Percentiles rank a stretch among this genome's conserved stretches.
Evolutionary conservation across 352 stramenopile genomes (phyloP).

Genomic region (Phytophthora pini): DNA sequence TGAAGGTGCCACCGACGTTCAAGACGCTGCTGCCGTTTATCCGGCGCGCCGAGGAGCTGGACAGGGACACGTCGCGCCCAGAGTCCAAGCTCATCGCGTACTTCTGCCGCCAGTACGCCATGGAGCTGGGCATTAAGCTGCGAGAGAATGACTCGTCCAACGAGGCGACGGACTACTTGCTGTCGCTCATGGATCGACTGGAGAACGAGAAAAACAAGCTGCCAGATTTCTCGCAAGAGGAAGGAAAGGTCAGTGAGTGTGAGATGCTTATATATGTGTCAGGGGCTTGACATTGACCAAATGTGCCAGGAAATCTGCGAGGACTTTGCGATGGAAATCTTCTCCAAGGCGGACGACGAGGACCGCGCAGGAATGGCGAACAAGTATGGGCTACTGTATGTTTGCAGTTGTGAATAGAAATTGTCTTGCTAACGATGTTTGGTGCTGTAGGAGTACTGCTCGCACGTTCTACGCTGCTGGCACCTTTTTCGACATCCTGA

Average conservation of each 20-base stretch:
- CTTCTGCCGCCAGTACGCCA: slow-evolving; percentile 91
- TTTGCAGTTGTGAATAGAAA: not conserved
- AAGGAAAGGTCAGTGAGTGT: slow-evolving; percentile 82
- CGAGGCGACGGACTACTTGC: slow-evolving; percentile 89
- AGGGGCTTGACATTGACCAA: not conserved
- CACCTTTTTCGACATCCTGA: slow-evolving; percentile 97
- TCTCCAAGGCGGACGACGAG: slow-evolving; percentile 94
- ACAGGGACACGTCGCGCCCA: slow-evolving; percentile 87
- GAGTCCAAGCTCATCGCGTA: slow-evolving; percentile 97
- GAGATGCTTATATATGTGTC: not conserved
- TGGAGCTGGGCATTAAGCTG: slow-evolving; percentile 90
- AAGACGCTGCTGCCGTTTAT: slow-evolving; percentile 96
- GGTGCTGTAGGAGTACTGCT: slow-evolving; percentile 83
- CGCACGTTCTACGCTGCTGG: slow-evolving; percentile 96
- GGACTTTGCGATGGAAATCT: slow-evolving; percentile 93
- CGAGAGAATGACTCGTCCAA: slow-evolving; percentile 78
- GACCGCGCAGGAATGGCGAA: slow-evolving; percentile 90
- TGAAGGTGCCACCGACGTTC: slow-evolving; percentile 92
- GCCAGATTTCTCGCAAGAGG: slow-evolving; percentile 89
- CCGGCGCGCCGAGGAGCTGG: slow-evolving; percentile 94
- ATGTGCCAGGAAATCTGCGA: slow-evolving; percentile 75
- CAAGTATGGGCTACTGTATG: slow-evolving; percentile 27
- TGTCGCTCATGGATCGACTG: slow-evolving; percentile 90
- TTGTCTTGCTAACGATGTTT: slow-evolving; percentile 9
- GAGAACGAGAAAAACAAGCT: slow-evolving; percentile 94